Base-by-base conservation (phyloP, 805 yeast species). In the Metschnikowia lunata region DNA sequence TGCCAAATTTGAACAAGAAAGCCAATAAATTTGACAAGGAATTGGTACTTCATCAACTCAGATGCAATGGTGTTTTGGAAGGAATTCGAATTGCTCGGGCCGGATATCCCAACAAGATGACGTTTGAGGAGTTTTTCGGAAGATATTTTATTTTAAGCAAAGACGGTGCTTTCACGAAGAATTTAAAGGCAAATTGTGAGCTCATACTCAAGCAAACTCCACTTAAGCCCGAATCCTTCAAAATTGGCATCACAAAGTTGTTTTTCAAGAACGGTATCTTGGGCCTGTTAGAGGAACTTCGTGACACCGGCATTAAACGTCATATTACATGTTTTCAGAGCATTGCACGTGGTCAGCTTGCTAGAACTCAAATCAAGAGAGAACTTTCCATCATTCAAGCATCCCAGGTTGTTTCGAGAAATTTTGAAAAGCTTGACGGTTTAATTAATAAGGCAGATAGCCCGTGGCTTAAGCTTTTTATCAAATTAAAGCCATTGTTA, bases 51-150 rank as follows among this genome's bases (percentile, higher is more conserved):
- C 91, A 86, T 41, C 99, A 93, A 66, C 72, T 93, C 49, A 75
- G 97, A 50, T 93, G 98, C 59, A 93, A 93, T 59, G 99, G 99
- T 76, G 99, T 93, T 12, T 68, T 93, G 40, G 99, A 93, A 71
- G 99, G 99, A 49, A 93, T 93, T 28, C 77, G 99, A 63, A 93
- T 93, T 47, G 96, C 98, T 0, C 78, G 99, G 51, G 88, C 96
- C 8, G 99, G 99, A 2, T 93, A 85, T 63, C 99, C 99, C 6
- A 93, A 93, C 63, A 78, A 97, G 52, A 80, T 91, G 59, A 79
- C 82, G 27, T 91, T 90, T 63, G 78, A 82, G 36, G 91, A 88
- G 38, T 93, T 93, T 66, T 79, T 76, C 40, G 74, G 71, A 32
- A 75, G 96, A 42, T 93, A 93, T 61, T 77, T 78, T 28, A 77